Conservation (phyloP, 2,329 filamentous ascomycete species). For the Rhinocladiella mackenziei region DNA sequence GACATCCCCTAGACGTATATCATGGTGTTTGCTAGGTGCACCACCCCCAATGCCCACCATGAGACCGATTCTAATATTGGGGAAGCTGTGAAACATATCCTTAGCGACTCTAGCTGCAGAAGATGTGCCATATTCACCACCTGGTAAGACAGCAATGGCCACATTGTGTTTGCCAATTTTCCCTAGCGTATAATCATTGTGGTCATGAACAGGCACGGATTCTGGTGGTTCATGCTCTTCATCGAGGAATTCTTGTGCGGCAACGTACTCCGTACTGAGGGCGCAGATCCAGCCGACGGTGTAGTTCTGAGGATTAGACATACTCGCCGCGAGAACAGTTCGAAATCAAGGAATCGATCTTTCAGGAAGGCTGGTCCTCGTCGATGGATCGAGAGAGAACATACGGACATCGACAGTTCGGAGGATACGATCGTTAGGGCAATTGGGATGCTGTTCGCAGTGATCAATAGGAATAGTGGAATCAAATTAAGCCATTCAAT, state of each 20-base stretch:
- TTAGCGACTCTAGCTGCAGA: slow-evolving; percentile 35
- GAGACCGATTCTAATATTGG: slow-evolving; percentile 36
- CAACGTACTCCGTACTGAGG: slow-evolving; percentile 37
- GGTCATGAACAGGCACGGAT: slow-evolving; percentile 23
- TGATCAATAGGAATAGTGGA: too few species aligned
- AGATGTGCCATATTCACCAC: slow-evolving; percentile 32
- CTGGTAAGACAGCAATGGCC: slow-evolving; percentile 34
- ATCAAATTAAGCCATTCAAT: too few species aligned
- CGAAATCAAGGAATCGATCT: too few species aligned
- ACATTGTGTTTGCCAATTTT: slow-evolving; percentile 33
- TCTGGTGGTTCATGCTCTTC: slow-evolving; percentile 33
- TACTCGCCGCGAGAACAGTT: too few species aligned
- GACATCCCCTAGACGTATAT: slow-evolving; percentile 35
- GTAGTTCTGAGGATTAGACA: slow-evolving; percentile 31
- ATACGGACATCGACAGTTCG: too few species aligned
- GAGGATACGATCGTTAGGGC: too few species aligned
- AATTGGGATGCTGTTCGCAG: too few species aligned
- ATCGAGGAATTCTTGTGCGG: slow-evolving; percentile 41
- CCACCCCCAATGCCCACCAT: slow-evolving; percentile 46
- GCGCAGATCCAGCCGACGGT: slow-evolving; percentile 48
- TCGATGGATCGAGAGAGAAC: too few species aligned
- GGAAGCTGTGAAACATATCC: slow-evolving; percentile 33
- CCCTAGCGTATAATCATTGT: slow-evolving; percentile 34
- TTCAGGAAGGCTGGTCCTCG: too few species aligned
- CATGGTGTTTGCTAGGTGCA: slow-evolving; percentile 28